These are phyloP conservation scores for Saturnispora gosingensis DNA, from an alignment of 805 yeast species.

Conservation along the genomic window DNA sequence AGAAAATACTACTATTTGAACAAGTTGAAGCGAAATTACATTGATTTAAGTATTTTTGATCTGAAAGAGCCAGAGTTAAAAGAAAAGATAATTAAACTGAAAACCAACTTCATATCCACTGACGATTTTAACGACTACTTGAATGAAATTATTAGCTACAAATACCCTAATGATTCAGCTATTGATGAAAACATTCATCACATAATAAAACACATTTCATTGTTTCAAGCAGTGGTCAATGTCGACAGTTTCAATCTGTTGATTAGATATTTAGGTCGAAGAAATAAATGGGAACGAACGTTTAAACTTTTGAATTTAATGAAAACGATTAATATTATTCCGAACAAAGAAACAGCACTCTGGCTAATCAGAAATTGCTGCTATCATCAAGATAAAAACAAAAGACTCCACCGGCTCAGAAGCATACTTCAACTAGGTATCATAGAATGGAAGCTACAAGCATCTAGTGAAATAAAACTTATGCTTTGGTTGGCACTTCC, in stretches of 20 bases:
- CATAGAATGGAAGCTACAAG: conserved; percentile 1
- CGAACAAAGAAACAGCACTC: conserved; percentile 1
- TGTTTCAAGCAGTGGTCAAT: neutral
- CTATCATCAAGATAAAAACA: neutral
- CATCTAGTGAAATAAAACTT: conserved; percentile 1
- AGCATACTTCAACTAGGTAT: neutral
- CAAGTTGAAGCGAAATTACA: neutral
- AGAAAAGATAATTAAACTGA: neutral
- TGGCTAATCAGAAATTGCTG: conserved; percentile 4
- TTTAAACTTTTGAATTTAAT: neutral
- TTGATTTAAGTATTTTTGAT: conserved; percentile 2
- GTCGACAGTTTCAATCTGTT: neutral
- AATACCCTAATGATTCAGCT: neutral
- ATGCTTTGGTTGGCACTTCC: conserved; percentile 7
- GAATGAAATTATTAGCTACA: neutral
- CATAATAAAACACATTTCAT: neutral
- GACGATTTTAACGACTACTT: neutral
- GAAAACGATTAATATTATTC: neutral
- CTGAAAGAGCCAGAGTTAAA: neutral
- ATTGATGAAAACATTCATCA: neutral
- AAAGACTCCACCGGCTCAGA: neutral
- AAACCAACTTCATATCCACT: neutral
- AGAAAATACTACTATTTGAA: neutral
- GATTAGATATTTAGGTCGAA: neutral
- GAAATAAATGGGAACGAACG: conserved; percentile 1